phyloP scores from a whole-genome alignment of 257 asterid species.

The Solanum ossicruentum region DNA sequence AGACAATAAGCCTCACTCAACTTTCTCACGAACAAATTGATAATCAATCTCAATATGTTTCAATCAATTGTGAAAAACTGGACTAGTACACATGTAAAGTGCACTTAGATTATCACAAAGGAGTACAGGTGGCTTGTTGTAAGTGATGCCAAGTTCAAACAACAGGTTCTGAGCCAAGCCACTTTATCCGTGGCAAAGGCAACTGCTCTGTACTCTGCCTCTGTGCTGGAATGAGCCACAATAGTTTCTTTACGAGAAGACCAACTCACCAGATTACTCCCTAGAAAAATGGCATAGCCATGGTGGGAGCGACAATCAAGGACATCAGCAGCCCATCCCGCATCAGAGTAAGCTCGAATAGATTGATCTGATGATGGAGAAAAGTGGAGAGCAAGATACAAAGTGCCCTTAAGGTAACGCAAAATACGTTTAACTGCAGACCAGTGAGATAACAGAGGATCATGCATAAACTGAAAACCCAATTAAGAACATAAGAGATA shows the following conservation, averaged over 20 bases:
- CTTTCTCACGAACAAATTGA: background rate
- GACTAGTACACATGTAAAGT: background rate
- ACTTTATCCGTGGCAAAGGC: background rate
- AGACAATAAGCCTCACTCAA: background rate
- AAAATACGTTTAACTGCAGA: background rate
- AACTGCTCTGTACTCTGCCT: background rate
- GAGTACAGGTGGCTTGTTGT: background rate
- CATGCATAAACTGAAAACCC: background rate
- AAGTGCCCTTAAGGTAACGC: background rate
- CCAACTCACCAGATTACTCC: background rate
- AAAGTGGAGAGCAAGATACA: background rate
- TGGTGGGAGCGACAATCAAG: background rate
- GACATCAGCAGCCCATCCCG: background rate
- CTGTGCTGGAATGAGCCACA: background rate
- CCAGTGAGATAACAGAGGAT: background rate
- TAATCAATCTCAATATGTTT: constrained; percentile 3
- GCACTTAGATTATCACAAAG: constrained; percentile 4
- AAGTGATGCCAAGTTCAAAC: background rate
- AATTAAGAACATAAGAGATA: background rate
- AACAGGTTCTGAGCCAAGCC: background rate
- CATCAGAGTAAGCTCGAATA: background rate
- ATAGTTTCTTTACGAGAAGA: background rate
- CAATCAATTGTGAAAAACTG: background rate
- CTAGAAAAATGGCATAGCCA: background rate
- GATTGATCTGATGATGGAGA: background rate